Evolutionary conservation across 2,329 filamentous ascomycete species (phyloP).

Genomic region (Fusarium sp.): DNA sequence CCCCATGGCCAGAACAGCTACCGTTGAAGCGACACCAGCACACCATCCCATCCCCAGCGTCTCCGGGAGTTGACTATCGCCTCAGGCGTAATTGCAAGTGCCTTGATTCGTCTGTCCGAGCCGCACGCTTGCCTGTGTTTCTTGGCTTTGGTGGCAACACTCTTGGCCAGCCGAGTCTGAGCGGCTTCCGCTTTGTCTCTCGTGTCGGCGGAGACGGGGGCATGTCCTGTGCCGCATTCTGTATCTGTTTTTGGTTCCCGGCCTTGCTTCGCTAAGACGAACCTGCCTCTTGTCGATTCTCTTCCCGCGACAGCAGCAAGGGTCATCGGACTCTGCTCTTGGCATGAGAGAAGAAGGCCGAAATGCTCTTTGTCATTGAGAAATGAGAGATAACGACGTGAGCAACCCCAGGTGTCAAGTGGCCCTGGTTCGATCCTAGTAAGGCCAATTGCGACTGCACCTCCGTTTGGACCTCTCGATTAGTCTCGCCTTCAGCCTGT

Average conservation of each 20-base stretch:
- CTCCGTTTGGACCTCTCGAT: neutral
- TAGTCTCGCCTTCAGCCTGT: neutral
- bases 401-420: neutral
- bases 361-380: neutral
- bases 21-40: neutral
- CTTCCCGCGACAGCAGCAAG: neutral
- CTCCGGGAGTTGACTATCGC: constrained; percentile 8
- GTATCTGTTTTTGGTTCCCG: neutral
- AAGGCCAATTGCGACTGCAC: neutral
- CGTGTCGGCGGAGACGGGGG: neutral
- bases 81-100: constrained; percentile 10
- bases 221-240: neutral
- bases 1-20: neutral
- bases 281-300: neutral
- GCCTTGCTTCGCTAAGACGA: neutral
- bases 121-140: neutral
- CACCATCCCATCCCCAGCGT: constrained; percentile 8
- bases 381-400: neutral
- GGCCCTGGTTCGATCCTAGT: neutral
- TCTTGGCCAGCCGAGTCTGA: neutral
- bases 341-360: neutral
- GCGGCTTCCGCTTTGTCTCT: neutral
- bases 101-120: constrained; percentile 2
- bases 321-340: neutral
- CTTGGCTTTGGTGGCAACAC: neutral